Percentiles rank a stretch among this genome's conserved stretches.
Evolutionary conservation across 2,329 filamentous ascomycete genomes (phyloP).

Genomic region (Botrytis elliptica): DNA sequence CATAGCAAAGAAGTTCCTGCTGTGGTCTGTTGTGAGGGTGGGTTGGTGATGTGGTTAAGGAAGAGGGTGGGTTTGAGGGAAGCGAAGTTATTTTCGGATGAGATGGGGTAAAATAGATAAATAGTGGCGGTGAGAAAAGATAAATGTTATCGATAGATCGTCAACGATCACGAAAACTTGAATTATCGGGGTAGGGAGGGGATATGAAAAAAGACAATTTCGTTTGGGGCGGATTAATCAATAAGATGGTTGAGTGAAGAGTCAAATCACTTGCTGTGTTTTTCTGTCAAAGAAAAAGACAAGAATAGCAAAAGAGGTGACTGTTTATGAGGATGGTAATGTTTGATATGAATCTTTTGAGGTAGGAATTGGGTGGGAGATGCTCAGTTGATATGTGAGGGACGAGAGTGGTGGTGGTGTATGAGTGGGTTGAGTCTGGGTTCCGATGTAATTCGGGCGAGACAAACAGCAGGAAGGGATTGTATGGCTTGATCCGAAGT

Average conservation of each 20-base stretch:
- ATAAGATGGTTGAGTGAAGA: conserved; percentile 9
- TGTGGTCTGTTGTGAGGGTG: conserved; percentile 21
- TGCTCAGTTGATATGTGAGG: conserved; percentile 23
- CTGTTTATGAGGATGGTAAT: conserved; percentile 18
- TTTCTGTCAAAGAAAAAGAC: conserved; percentile 21
- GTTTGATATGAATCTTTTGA: conserved; percentile 13
- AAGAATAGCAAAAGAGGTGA: conserved; percentile 5
- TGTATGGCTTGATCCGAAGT: conserved; percentile 19
- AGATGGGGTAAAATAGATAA: conserved; percentile 24
- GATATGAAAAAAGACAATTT: conserved; percentile 23
- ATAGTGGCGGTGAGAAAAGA: conserved; percentile 25
- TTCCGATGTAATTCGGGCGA: conserved; percentile 21
- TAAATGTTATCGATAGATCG: conserved; percentile 26
- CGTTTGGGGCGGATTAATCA: conserved; percentile 22
- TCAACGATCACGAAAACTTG: conserved; percentile 23
- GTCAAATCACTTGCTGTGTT: conserved; percentile 10
- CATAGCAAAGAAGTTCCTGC: conserved; percentile 33
- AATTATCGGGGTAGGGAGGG: conserved; percentile 32
- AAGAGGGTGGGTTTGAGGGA: conserved; percentile 25
- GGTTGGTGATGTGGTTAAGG: conserved; percentile 20
- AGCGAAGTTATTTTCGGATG: conserved; percentile 29
- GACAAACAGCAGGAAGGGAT: conserved; percentile 20
- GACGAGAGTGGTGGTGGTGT: conserved; percentile 17
- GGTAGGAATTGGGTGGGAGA: conserved; percentile 13
- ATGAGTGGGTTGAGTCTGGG: conserved; percentile 13